Conservation (phyloP, 73 alveolate genomes). For the Diophrys sp. region DNA sequence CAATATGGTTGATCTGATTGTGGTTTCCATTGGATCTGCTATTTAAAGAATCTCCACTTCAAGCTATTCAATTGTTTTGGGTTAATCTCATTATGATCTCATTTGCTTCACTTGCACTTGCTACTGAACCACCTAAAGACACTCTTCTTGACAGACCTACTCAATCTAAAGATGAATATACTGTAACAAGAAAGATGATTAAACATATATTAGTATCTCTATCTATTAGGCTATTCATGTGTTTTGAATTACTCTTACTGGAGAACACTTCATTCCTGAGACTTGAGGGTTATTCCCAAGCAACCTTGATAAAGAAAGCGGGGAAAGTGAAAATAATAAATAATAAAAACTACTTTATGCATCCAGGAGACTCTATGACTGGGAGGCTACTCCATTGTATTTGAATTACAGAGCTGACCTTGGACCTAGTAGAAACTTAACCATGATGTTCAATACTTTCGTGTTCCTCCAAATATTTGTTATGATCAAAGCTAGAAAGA, state of each 20-base stretch:
- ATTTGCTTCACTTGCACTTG: conserved; percentile 86
- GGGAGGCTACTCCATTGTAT: conserved; percentile 68
- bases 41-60: conserved; percentile 75
- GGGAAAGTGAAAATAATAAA: no score
- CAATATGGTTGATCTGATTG: conserved; percentile 74
- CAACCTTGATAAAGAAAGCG: neutral
- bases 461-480: conserved; percentile 89
- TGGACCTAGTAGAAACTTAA: conserved; percentile 35
- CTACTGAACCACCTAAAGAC: conserved; percentile 93
- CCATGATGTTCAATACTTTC: conserved; percentile 82
- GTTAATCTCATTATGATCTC: conserved; percentile 83
- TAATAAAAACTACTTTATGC: no score
- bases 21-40: conserved; percentile 76
- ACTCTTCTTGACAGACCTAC: conserved; percentile 78
- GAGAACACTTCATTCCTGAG: conserved; percentile 63
- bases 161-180: conserved; percentile 73
- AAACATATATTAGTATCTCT: conserved; percentile 60
- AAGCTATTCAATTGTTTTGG: conserved; percentile 80
- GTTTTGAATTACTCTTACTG: conserved; percentile 43
- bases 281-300: neutral
- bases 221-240: conserved; percentile 50
- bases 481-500: conserved; percentile 78
- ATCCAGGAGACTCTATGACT: conserved; percentile 58
- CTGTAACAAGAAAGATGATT: conserved; percentile 65
- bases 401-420: no score